Evolutionary conservation across 345 rosid species (phyloP).

Genomic region (Gynandropsis gynandra): DNA sequence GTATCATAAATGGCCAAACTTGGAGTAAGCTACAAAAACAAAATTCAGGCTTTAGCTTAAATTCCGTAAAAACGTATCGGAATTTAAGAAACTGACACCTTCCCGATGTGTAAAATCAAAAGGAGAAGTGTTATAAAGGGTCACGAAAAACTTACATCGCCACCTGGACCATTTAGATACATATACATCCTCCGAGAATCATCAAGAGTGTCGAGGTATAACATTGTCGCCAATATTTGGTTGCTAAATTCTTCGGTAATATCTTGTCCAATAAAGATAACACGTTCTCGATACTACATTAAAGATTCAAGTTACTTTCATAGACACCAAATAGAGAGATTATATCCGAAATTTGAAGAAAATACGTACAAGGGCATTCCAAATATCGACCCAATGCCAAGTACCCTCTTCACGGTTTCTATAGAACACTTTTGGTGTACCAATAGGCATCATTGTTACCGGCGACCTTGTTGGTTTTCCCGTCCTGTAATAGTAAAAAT

Average conservation of each 20-base stretch:
- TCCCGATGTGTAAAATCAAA: neutral
- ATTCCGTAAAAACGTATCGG: neutral
- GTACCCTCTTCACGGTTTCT: conserved; percentile 70
- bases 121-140: conserved; percentile 1
- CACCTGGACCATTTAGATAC: conserved; percentile 79
- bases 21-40: conserved; percentile 62
- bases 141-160: conserved; percentile 56
- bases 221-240: conserved; percentile 80
- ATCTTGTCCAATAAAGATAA: conserved; percentile 69
- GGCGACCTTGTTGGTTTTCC: conserved; percentile 44
- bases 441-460: conserved; percentile 75
- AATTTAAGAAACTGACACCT: neutral
- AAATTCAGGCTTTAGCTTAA: conserved; percentile 15
- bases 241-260: conserved; percentile 85
- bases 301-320: conserved; percentile 18
- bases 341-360: neutral
- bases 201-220: conserved; percentile 82
- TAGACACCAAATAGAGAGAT: neutral
- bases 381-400: conserved; percentile 86
- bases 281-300: conserved; percentile 84
- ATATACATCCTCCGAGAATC: conserved; percentile 56
- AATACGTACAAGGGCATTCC: conserved; percentile 81
- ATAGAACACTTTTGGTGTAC: conserved; percentile 70
- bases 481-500: conserved; percentile 26
- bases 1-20: conserved; percentile 79